Evolutionary conservation across 305 asterid species (phyloP), one percentile per base, ranked within the genome.

Genomic region (Fraxinus ornus): DNA sequence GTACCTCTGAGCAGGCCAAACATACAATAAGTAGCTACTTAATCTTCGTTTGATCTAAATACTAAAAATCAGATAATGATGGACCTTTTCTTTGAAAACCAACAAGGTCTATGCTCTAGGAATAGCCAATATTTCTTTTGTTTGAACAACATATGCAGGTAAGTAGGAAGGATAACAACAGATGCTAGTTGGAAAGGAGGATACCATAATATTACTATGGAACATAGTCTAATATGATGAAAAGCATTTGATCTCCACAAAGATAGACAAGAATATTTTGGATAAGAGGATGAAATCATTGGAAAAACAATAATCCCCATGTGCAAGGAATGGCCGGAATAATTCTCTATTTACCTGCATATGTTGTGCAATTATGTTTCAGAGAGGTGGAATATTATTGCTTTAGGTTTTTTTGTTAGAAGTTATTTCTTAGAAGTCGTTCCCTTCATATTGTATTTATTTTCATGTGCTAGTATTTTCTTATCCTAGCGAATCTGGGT

Each of bases 351-450:
- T 9, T 49, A 49, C 21, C 60, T 52, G 64, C 64, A 49, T 49
- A 49, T 77, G 75, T 49, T 70, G 35, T 75, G 22, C 70, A 39
- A 76, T 62, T 64, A 77, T 77, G 73, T 77, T 17, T 71, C 15
- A 22, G 21, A 49, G 70, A 77, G 60, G 71, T 41, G 78, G 32
- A 33, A 39, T 52, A 55, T 7, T 41, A 77, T 49, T 55, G 49
- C 5, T 78, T 78, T 52, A 77, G 41, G n/a, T 68, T 44, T 17
- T 3, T 68, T 3, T 32, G 24, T 24, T 60, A 24, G 80, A 21
- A 57, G 24, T 57, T 55, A 47, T 36, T 71, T 5, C 26, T 41
- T 66, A 24, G 41, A 4, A 68, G 47, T 41, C 49, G 66, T 62
- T 41, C 52, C 47, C 9, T 62, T 64, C 22, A 44, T 17, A 80